phyloP scores from a whole-genome alignment of 805 yeast genomes.

The Candida sanyiensis region DNA sequence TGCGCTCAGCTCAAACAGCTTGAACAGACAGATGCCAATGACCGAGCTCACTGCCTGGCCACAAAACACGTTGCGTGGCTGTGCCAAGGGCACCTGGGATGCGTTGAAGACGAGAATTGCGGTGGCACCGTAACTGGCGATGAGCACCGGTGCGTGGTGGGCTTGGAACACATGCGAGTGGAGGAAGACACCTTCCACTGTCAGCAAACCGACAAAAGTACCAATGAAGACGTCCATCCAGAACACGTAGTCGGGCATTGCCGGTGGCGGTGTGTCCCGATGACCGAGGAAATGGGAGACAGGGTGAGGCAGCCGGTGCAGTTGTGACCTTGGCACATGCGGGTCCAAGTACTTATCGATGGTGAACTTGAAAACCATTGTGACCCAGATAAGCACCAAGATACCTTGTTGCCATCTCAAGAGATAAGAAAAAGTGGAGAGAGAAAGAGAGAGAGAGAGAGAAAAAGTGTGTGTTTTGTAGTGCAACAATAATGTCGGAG shows the following conservation, averaged over 20 bases:
- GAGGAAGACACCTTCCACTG: constrained; percentile 42
- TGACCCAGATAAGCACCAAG: too few relatives aligned
- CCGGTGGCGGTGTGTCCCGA: constrained; percentile 20
- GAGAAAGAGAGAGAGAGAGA: too few relatives aligned
- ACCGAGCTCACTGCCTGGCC: constrained; percentile 52
- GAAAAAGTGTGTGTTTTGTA: too few relatives aligned
- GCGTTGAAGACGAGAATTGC: constrained; percentile 56
- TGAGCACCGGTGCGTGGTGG: constrained; percentile 41
- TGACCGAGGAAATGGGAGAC: constrained; percentile 37
- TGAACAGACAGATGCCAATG: constrained; percentile 48
- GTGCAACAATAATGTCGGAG: too few relatives aligned
- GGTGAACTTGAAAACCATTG: constrained; percentile 12
- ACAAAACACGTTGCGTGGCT: constrained; percentile 52
- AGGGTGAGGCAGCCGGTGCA: constrained; percentile 31
- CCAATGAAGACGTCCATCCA: constrained; percentile 44
- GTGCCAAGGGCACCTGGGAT: constrained; percentile 52
- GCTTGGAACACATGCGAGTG: constrained; percentile 31
- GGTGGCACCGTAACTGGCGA: constrained; percentile 57
- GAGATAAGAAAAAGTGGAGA: too few relatives aligned
- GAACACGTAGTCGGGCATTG: constrained; percentile 32
- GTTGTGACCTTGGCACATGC: constrained; percentile 21
- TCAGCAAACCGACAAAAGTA: constrained; percentile 40
- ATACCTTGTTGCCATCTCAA: too few relatives aligned
- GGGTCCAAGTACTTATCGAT: constrained; percentile 18
- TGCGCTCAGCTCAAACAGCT: constrained; percentile 43